phyloP scores from a whole-genome alignment of 805 yeast species.

The Saccharomycopsis vini region DNA sequence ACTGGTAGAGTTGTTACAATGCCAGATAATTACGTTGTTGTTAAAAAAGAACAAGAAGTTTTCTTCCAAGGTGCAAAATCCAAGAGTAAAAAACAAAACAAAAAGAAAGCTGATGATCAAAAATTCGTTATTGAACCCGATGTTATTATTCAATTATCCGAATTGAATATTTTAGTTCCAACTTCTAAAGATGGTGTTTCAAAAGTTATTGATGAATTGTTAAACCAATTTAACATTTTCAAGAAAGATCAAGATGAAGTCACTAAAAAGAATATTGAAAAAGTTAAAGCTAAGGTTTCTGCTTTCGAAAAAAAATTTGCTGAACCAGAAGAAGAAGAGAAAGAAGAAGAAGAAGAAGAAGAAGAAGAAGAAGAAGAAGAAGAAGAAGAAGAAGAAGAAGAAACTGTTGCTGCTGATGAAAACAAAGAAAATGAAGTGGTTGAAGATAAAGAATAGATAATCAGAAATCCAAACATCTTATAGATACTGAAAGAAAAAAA shows the following conservation, averaged over 20 bases:
- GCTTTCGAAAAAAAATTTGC: slow-evolving; percentile 5
- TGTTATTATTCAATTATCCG: slow-evolving; percentile 65
- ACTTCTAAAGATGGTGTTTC: slow-evolving; percentile 63
- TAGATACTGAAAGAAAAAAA: too few species aligned
- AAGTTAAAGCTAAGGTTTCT: slow-evolving; percentile 16
- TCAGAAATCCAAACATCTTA: too few species aligned
- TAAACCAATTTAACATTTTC: slow-evolving; percentile 62
- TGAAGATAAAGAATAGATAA: too few species aligned
- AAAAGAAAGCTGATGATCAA: slow-evolving; percentile 26
- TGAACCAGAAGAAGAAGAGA: neutral
- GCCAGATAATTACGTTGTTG: slow-evolving; percentile 55
- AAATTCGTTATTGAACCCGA: slow-evolving; percentile 74
- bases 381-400: slow-evolving; percentile 6
- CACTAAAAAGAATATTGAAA: slow-evolving; percentile 56
- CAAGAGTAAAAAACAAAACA: slow-evolving; percentile 41
- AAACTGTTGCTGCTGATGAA: too few species aligned
- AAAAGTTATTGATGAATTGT: slow-evolving; percentile 54
- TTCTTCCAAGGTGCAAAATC: slow-evolving; percentile 46
- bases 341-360: slow-evolving; percentile 5
- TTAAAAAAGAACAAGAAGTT: slow-evolving; percentile 53
- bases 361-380: slow-evolving; percentile 8
- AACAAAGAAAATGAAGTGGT: too few species aligned
- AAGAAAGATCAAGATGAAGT: slow-evolving; percentile 68
- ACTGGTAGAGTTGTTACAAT: slow-evolving; percentile 45
- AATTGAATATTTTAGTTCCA: slow-evolving; percentile 73